These are phyloP conservation scores for Globisporangium polare DNA, from an alignment of 352 stramenopile species.

Conservation along the genomic window DNA sequence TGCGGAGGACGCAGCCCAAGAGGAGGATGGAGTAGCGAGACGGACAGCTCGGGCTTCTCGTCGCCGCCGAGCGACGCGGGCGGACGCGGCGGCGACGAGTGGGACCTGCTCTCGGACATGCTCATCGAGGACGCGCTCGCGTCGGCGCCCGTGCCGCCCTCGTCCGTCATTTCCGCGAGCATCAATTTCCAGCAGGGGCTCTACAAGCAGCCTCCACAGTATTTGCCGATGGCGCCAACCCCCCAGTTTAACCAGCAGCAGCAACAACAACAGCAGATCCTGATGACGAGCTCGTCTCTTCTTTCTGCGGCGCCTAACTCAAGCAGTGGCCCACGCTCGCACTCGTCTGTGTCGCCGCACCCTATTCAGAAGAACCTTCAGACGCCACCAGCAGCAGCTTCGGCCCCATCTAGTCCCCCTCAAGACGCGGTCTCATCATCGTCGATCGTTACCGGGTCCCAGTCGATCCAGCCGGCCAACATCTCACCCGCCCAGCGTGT, in stretches of 20 bases:
- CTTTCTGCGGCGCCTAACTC: neutral
- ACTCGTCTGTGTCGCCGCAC: neutral
- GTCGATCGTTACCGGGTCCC: neutral
- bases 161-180: neutral
- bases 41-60: slow-evolving; percentile 29
- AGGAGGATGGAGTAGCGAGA: slow-evolving; percentile 24
- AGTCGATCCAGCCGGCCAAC: neutral
- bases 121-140: slow-evolving; percentile 43
- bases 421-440: neutral
- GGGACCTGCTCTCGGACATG: slow-evolving; percentile 58
- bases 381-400: neutral
- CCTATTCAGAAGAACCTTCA: neutral
- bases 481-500: slow-evolving; percentile 1
- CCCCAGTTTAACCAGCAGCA: slow-evolving; percentile 10
- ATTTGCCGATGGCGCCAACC: neutral
- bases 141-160: neutral
- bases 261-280: neutral
- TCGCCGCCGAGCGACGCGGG: slow-evolving; percentile 27
- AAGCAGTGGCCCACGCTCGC: neutral
- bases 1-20: slow-evolving; percentile 11
- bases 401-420: neutral
- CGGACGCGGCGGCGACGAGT: slow-evolving; percentile 26
- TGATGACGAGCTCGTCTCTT: neutral
- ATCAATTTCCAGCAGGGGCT: neutral
- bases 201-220: slow-evolving; percentile 3